These are phyloP conservation scores for Bonia amplexicaulis DNA, from an alignment of 176 grass and related monocot species.

Conservation along the genomic window DNA sequence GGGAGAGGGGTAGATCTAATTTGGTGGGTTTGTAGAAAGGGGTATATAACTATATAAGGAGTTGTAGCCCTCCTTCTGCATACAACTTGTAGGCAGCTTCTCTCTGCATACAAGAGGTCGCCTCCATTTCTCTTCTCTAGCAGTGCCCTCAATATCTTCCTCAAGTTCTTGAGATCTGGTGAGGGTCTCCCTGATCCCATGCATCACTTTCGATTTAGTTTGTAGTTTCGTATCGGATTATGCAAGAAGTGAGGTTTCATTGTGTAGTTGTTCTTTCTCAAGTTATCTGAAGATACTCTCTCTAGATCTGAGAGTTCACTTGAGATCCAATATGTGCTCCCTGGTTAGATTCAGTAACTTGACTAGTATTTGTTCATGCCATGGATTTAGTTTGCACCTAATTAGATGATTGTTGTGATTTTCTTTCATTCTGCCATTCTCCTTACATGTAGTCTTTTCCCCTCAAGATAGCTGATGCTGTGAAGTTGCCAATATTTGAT, in stretches of 20 bases:
- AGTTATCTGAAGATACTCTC: not conserved
- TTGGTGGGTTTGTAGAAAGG: conserved; percentile 4
- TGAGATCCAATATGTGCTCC: not conserved
- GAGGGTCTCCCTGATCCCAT: conserved; percentile 12
- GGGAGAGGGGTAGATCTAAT: conserved; percentile 36
- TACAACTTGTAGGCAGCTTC: conserved; percentile 41
- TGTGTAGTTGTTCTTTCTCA: not conserved
- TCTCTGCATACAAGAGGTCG: conserved; percentile 20
- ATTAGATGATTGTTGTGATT: not conserved
- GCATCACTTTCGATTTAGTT: not conserved
- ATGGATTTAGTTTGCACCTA: not conserved
- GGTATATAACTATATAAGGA: conserved; percentile 59
- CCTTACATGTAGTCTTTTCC: not conserved
- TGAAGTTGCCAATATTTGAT: not conserved
- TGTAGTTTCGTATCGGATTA: not conserved
- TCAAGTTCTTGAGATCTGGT: conserved; percentile 38
- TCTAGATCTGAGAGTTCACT: conserved; percentile 31
- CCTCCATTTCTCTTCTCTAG: not conserved
- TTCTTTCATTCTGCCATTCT: not conserved
- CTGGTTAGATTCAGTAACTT: not conserved
- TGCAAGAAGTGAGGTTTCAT: not conserved
- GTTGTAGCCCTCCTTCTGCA: conserved; percentile 22
- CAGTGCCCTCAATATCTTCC: conserved; percentile 22
- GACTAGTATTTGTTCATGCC: not conserved
- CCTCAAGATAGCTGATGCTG: not conserved